phyloP scores from a whole-genome alignment of 2,329 filamentous ascomycete species.

The Davidsoniella eucalypti region DNA sequence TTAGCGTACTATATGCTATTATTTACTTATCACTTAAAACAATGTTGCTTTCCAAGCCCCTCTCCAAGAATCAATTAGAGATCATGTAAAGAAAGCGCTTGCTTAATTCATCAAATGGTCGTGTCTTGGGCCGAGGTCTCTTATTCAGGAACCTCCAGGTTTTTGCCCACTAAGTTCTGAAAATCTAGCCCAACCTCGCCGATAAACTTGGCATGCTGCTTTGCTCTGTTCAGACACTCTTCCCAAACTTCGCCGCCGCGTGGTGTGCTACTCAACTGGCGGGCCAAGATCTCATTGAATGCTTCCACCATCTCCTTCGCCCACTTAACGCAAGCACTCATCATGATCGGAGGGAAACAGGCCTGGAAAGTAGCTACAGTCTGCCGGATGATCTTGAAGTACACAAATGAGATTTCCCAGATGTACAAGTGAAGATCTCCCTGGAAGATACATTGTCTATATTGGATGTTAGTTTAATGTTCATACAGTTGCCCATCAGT shows the following conservation, averaged over 20 bases:
- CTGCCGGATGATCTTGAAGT: slow-evolving; percentile 87
- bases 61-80: background rate
- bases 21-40: background rate
- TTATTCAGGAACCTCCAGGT: slow-evolving; percentile 20
- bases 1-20: background rate
- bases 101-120: background rate
- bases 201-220: slow-evolving; percentile 63
- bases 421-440: slow-evolving; percentile 87
- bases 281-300: slow-evolving; percentile 67
- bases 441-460: slow-evolving; percentile 83
- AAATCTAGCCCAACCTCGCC: slow-evolving; percentile 84
- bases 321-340: slow-evolving; percentile 94
- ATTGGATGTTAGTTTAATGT: background rate
- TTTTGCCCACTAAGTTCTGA: slow-evolving; percentile 57
- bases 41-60: background rate
- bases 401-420: slow-evolving; percentile 87
- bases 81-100: background rate
- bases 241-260: slow-evolving; percentile 60
- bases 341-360: slow-evolving; percentile 73
- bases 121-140: too few species aligned
- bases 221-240: slow-evolving; percentile 67
- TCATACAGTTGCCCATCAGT: background rate
- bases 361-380: slow-evolving; percentile 77
- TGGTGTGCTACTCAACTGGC: slow-evolving; percentile 79
- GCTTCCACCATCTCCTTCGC: slow-evolving; percentile 88